Evolutionary conservation across 139 green algal genomes (phyloP).

Genomic region (Microglena sp.): DNA sequence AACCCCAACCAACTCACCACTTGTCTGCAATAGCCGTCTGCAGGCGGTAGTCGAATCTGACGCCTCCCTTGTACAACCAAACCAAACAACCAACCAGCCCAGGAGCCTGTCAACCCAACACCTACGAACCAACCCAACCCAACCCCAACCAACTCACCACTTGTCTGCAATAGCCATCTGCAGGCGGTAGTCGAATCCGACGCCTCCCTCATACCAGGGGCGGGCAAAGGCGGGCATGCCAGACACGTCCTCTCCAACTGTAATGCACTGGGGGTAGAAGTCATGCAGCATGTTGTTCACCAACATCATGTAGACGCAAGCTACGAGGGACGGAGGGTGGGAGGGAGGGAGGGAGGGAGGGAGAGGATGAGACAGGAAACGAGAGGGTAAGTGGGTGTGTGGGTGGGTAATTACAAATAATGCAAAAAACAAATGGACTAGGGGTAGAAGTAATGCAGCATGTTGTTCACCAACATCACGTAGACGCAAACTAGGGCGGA

Average conservation of each 20-base stretch:
- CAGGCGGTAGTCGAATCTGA: constrained; percentile 96
- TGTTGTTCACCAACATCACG: constrained; percentile 87
- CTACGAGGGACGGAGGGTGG: no score
- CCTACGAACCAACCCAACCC: no score
- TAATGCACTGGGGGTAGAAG: constrained; percentile 80
- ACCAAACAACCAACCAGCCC: no score
- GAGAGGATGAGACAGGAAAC: no score
- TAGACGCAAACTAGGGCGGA: constrained; percentile 86
- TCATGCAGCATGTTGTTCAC: constrained; percentile 90
- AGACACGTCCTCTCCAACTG: constrained; percentile 89
- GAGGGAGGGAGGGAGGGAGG: no score
- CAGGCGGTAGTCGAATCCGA: constrained; percentile 98
- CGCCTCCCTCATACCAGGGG: constrained; percentile 80
- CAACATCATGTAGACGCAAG: constrained; percentile 85
- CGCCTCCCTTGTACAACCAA: no score
- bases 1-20: no score
- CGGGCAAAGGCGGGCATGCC: constrained; percentile 93
- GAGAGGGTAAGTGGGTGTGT: no score
- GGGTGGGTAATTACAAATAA: no score
- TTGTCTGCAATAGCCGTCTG: constrained; percentile 98
- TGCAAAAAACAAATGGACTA: no score
- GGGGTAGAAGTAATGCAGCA: constrained; percentile 90
- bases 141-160: no score
- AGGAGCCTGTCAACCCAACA: no score
- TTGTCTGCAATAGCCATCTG: constrained; percentile 99